Evolutionary conservation across 768 basidiomycete species (phyloP).

Genomic region (Coprinellus micaceus): DNA sequence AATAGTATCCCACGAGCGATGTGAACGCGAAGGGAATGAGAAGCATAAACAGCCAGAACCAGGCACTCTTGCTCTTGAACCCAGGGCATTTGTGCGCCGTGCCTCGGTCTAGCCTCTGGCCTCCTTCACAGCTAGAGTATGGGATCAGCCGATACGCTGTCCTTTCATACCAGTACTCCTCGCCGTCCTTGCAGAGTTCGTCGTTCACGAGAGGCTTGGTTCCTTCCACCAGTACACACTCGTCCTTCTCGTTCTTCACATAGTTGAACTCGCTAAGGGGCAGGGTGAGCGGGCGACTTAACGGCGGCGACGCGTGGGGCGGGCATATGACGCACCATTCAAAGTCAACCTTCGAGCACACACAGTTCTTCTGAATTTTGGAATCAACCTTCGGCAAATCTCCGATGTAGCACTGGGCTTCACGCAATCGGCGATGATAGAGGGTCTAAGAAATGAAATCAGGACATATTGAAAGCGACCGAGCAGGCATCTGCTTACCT

Average conservation of each 20-base stretch:
- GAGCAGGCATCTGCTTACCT: constrained; percentile 45
- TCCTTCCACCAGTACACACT: constrained; percentile 77
- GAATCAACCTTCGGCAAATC: constrained; percentile 50
- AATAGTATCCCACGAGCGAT: constrained; percentile 75
- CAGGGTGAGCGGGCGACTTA: neutral
- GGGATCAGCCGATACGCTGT: constrained; percentile 90
- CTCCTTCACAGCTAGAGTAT: constrained; percentile 83
- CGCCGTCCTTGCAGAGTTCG: constrained; percentile 54
- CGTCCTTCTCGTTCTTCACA: constrained; percentile 57
- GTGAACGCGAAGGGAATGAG: constrained; percentile 76
- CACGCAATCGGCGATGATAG: constrained; percentile 85
- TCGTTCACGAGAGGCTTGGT: constrained; percentile 61
- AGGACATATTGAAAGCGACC: neutral
- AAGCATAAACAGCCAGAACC: constrained; percentile 84
- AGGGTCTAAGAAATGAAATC: constrained; percentile 52
- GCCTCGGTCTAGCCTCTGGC: constrained; percentile 76
- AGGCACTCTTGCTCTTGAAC: constrained; percentile 59
- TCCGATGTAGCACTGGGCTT: constrained; percentile 83
- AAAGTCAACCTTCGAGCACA: constrained; percentile 74
- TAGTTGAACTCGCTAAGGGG: constrained; percentile 86
- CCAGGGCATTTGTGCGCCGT: constrained; percentile 76
- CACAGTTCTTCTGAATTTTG: constrained; percentile 64
- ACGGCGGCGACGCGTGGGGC: neutral
- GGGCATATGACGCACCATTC: constrained; percentile 71
- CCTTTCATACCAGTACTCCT: constrained; percentile 90